Conservation (phyloP, 2,329 filamentous ascomycete species). For the Curvularia verruculosa region DNA sequence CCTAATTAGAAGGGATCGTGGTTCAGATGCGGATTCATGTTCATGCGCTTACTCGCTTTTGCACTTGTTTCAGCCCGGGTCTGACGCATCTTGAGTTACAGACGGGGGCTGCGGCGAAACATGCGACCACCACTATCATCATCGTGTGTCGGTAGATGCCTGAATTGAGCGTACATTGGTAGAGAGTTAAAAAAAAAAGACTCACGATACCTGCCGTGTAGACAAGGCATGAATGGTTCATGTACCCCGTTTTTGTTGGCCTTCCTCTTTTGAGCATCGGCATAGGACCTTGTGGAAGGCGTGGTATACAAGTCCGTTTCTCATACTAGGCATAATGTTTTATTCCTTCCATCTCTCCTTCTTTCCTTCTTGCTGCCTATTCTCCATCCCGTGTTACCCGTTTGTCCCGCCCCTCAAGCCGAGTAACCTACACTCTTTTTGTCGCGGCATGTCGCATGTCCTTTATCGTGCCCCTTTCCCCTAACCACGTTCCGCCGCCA, state of each 20-base stretch:
- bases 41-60: neutral
- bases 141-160: no score
- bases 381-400: neutral
- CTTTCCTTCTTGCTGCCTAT: no score
- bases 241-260: neutral
- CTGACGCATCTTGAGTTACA: neutral
- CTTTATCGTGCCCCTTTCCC: neutral
- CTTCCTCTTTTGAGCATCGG: neutral
- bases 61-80: neutral
- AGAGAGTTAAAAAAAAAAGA: no score
- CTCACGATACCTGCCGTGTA: no score
- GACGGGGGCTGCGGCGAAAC: neutral
- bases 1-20: neutral
- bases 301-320: neutral
- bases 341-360: neutral
- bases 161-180: no score
- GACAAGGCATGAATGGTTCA: neutral
- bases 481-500: no score
- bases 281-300: no score
- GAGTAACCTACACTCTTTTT: neutral
- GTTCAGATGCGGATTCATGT: neutral
- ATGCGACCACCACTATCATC: neutral
- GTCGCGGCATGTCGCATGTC: slow-evolving; percentile 1
- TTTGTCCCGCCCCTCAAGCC: neutral
- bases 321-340: neutral